phyloP scores from a whole-genome alignment of 73 alveolate genomes.

The Paraurostyla sp. region DNA sequence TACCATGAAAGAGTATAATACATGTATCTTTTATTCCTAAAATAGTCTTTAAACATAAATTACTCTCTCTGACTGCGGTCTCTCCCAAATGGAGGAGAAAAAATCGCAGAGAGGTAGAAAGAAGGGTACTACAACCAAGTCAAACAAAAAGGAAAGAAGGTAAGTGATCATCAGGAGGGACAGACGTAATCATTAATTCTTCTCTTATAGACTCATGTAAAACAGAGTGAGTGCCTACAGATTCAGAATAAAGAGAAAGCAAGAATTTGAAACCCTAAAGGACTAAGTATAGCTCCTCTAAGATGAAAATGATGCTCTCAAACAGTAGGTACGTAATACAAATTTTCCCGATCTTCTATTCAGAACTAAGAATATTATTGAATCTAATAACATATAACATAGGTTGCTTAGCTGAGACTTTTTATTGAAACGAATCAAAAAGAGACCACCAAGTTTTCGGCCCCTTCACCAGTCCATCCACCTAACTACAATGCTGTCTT shows the following conservation, averaged over 20 bases:
- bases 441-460: not conserved
- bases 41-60: conserved; percentile 43
- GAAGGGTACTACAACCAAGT: conserved; percentile 1
- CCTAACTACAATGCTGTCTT: conserved; percentile 13
- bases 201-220: conserved; percentile 32
- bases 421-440: not conserved
- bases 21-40: not conserved
- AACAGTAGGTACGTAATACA: conserved; percentile 23
- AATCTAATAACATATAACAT: not conserved
- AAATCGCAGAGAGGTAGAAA: conserved; percentile 28
- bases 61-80: not conserved
- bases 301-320: conserved; percentile 20
- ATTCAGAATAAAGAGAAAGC: conserved; percentile 61
- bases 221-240: conserved; percentile 55
- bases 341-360: not conserved
- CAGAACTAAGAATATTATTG: conserved; percentile 32
- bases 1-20: conserved; percentile 41
- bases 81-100: not conserved
- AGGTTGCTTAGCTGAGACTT: conserved; percentile 31
- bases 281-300: not conserved
- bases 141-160: conserved; percentile 32
- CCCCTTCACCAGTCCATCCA: not conserved
- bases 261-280: conserved; percentile 40
- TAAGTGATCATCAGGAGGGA: conserved; percentile 3
- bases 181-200: conserved; percentile 36